A percentile compares a stretch with the other conserved stretches of the same genome.
These are phyloP conservation scores for Tolypocladium endophyticum DNA, from an alignment of 2,329 filamentous ascomycete species.

Conservation along the genomic window DNA sequence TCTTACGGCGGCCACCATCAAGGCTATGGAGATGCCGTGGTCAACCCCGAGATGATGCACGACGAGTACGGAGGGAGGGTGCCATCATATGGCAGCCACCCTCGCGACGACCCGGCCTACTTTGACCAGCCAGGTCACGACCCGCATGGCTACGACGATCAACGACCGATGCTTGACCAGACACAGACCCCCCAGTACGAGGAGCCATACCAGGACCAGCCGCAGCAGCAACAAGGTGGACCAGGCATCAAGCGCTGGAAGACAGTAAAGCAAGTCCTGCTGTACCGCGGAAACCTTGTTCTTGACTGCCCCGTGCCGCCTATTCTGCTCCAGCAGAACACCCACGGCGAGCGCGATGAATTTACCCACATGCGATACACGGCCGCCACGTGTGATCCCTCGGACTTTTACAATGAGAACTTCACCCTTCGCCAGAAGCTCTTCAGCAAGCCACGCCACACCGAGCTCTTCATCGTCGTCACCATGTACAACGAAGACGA, in stretches of 20 bases:
- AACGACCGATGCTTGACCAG: slow-evolving; percentile 64
- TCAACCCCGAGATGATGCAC: slow-evolving; percentile 77
- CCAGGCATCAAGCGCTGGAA: slow-evolving; percentile 75
- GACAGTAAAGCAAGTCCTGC: slow-evolving; percentile 95
- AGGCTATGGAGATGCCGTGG: slow-evolving; percentile 55
- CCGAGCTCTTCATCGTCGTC: slow-evolving; percentile 90
- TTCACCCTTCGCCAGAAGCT: slow-evolving; percentile 87
- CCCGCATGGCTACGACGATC: slow-evolving; percentile 53
- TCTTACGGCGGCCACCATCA: slow-evolving; percentile 31
- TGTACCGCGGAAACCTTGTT: slow-evolving; percentile 94
- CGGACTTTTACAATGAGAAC: slow-evolving; percentile 76
- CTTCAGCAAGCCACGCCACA: slow-evolving; percentile 85
- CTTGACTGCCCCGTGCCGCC: slow-evolving; percentile 94
- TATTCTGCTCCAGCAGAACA: slow-evolving; percentile 73
- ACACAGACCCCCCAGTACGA: slow-evolving; percentile 32
- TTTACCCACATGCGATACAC: slow-evolving; percentile 89
- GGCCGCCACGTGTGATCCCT: slow-evolving; percentile 87
- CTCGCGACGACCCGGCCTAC: slow-evolving; percentile 50
- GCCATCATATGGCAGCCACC: slow-evolving; percentile 53
- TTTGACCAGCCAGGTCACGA: slow-evolving; percentile 31
- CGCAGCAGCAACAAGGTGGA: slow-evolving; percentile 17
- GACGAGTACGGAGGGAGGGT: slow-evolving; percentile 35
- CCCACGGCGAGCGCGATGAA: slow-evolving; percentile 86
- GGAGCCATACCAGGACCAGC: slow-evolving; percentile 36
- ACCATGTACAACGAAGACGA: slow-evolving; percentile 99